Evolutionary conservation across 768 basidiomycete species (phyloP).

Genomic region (Tephrocybe rancida): DNA sequence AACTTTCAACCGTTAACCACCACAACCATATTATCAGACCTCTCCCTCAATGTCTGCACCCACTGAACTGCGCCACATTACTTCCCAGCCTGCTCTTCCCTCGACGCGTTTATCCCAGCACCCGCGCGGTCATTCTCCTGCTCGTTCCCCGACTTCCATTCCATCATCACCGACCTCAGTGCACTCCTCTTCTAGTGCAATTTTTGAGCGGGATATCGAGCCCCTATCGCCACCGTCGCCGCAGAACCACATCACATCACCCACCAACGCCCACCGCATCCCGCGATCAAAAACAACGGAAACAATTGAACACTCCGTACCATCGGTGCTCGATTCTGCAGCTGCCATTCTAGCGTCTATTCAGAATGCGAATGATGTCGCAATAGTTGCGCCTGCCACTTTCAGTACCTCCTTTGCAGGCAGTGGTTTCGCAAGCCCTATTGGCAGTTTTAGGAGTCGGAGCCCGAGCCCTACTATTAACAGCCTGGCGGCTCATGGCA

Average conservation of each 20-base stretch:
- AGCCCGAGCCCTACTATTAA: conserved; percentile 63
- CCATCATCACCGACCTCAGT: conserved; percentile 81
- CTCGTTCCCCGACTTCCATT: conserved; percentile 69
- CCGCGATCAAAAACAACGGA: conserved; percentile 74
- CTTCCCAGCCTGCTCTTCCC: conserved; percentile 48
- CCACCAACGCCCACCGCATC: conserved; percentile 69
- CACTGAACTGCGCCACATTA: conserved; percentile 57
- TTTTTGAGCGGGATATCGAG: conserved; percentile 92
- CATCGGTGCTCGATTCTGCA: conserved; percentile 84
- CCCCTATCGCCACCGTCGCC: conserved; percentile 45
- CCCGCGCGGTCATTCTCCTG: conserved; percentile 35
- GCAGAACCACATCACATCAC: conserved; percentile 27
- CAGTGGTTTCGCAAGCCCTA: conserved; percentile 69
- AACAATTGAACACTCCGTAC: conserved; percentile 76
- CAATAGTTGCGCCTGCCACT: conserved; percentile 59
- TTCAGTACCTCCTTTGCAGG: conserved; percentile 20
- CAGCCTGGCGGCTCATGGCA: conserved; percentile 26
- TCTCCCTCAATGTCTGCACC: conserved; percentile 5
- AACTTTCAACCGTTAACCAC: background rate
- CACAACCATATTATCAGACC: background rate
- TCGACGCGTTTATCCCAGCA: conserved; percentile 42
- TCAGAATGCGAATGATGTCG: conserved; percentile 50
- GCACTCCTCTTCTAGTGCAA: conserved; percentile 84
- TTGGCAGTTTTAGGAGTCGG: conserved; percentile 67
- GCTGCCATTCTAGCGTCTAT: conserved; percentile 65